Evolutionary conservation across 1,139 yeast species (phyloP), one percentile per base, ranked within the genome.

Genomic region (Hyphopichia khmerensis): DNA sequence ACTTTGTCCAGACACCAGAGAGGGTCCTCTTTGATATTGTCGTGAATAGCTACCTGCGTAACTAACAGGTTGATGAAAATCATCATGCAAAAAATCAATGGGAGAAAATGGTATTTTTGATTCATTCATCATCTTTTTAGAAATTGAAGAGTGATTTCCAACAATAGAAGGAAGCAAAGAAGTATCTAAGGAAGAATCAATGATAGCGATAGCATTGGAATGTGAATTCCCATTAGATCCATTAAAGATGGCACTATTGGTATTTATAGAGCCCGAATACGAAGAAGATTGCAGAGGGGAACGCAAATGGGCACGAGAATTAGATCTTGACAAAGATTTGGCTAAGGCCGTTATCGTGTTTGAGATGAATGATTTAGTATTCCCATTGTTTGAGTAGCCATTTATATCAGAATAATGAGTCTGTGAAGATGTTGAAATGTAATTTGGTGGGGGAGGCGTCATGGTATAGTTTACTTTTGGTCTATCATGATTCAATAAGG

Each of bases 91-190:
- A 47, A 72, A 72, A 49, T 72, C 77, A 30, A 60, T 65, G 4
- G 78, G 78, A 52, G 66, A 65, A 47, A 72, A 72, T 24, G 78
- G 78, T 2, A 64, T 54, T 44, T 68, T 71, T 26, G 61, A 45
- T 10, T 65, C 72, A 46, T 65, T 55, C 8, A 60, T 47, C 67
- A 71, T 60, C 42, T 69, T 71, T 48, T 63, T 65, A 26, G 63
- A 59, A 2, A 72, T 61, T 15, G 69, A 66, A 10, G 76, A 68
- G 44, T 68, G 69, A 18, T 65, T 67, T 7, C 74, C 75, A 11
- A 72, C 64, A 11, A 72, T 62, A 9, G 74, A 67, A 1, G 78
- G 78, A 10, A 72, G 60, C 32, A 72, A 53, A n/a, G 70, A 60
- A 0, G 76, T 69, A 3, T 65, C 59, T 8, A 60, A 40, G 3